Base-by-base conservation (phyloP, 176 grass and related monocot species). In the Aegilops bicornis region DNA sequence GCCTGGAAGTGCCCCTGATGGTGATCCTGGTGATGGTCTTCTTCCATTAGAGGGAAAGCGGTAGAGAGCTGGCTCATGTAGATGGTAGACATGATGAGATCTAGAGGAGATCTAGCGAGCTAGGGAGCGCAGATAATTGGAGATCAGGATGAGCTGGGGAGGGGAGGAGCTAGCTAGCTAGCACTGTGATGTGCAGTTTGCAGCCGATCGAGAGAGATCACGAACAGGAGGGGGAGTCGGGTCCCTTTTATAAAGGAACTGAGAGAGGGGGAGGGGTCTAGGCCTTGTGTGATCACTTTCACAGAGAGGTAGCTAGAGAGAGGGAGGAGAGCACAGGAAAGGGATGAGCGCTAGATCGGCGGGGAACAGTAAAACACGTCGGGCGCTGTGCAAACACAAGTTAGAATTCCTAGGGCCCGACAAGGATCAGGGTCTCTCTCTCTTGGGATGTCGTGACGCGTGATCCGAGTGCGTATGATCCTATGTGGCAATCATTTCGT, bases 1-100 rank as follows among this genome's bases (percentile, higher is more conserved):
- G 80, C 86, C 25, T 93, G 92, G 64, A 94, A 89, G 74, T 92
- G 89, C 13, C 80, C 85, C 71, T 91, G 73, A 50, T 83, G 85
- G 7, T 78, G 87, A 88, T 91, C 87, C 76, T 94, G 91, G 73
- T 73, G 84, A 40, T 88, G 82, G 90, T 92, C 88, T 82, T 85
- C 90, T 80, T 94, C 92, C 84, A 80, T 88, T 19, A 94, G 90
- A 89, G 92, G 91, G 80, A 94, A 78, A 75, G 76, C 64, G 47
- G 79, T 83, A 29, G 87, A 92, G 80, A 97, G 59, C 68, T 97
- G 90, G 86, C 88, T 97, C 92, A 97, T 91, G 88, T 92, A 94
- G 86, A 91, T 87, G 78, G 88, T 65, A 89, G 92, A 89, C 84
- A 91, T 92, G 81, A 22, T 59, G 54, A 59, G 54, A 59, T 22